Percentiles rank a stretch among this genome's conserved stretches.
These are phyloP conservation scores for Stemphylium beticola DNA, from an alignment of 2,329 filamentous ascomycete species.

Conservation along the genomic window DNA sequence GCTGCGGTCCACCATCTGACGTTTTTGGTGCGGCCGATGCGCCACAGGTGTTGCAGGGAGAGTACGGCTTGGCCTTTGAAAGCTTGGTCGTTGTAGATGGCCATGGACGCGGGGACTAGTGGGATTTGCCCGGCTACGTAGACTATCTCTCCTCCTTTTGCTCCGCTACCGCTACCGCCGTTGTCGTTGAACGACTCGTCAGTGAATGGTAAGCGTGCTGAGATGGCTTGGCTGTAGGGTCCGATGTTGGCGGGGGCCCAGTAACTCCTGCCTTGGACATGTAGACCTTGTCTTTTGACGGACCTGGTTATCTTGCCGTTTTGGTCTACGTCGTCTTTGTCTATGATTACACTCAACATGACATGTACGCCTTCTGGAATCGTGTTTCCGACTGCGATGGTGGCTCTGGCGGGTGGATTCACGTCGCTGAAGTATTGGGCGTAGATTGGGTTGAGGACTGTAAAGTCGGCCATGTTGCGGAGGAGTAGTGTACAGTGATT, in stretches of 20 bases:
- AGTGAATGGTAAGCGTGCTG: constrained; percentile 52
- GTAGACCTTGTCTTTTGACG: constrained; percentile 62
- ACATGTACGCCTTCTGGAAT: constrained; percentile 68
- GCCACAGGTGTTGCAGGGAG: constrained; percentile 86
- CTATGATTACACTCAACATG: constrained; percentile 62
- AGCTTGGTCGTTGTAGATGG: constrained; percentile 50
- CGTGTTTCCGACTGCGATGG: constrained; percentile 74
- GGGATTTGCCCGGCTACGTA: constrained; percentile 91
- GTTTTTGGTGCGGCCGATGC: constrained; percentile 74
- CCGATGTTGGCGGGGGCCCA: constrained; percentile 99
- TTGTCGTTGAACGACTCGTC: constrained; percentile 10
- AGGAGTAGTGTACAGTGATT: constrained; percentile 69
- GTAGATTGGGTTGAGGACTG: constrained; percentile 76
- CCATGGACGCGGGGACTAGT: constrained; percentile 81
- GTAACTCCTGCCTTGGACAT: constrained; percentile 92
- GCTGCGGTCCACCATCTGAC: constrained; percentile 77
- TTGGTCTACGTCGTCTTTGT: constrained; percentile 17
- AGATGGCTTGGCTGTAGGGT: constrained; percentile 90
- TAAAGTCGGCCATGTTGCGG: constrained; percentile 80
- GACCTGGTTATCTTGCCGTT: constrained; percentile 28
- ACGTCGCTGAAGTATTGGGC: constrained; percentile 74
- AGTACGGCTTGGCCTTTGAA: constrained; percentile 69
- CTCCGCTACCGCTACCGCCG: constrained; percentile 8
- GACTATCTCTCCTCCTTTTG: constrained; percentile 51
- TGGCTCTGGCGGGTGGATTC: constrained; percentile 85